Base-by-base conservation (phyloP, 2,329 filamentous ascomycete genomes). In the Coniochaeta sp. region DNA sequence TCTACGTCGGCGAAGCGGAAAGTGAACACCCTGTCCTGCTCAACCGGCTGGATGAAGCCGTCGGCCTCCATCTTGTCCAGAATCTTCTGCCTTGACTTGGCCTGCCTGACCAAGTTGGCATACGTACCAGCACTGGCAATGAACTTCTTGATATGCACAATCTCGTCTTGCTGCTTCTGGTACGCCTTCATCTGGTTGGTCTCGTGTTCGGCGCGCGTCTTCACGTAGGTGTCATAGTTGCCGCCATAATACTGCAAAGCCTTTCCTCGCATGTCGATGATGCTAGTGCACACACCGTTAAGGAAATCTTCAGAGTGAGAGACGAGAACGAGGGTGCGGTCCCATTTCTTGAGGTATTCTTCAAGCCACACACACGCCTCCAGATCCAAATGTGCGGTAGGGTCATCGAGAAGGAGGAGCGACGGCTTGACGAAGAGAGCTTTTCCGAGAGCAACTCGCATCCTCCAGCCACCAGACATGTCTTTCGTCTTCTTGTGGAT, bases 31-130 rank as follows among this genome's bases (percentile, higher is more conserved):
- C 87, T 85, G 78, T 99, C 95, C 65, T 85, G 78, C 60, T 83
- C 77, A 64, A 99, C 92, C 61, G 91, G 90, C 78, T 99, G 89
- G 73, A 99, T 98, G 77, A 98, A 95, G 67, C 95, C 95, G 71
- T 99, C 95, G 69, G 96, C 95, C 84, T 98, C 93, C 95, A 99
- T 99, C 88, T 99, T 99, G 85, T 99, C 95, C 67, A 98, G 84
- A 77, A 98, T 98, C 91, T 99, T 99, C 79, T 99, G 95, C 66
- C 95, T 88, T 50, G 95, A 98, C 84, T 99, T 99, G 78, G 96
- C 96, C 80, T 99, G 95, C 76, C 91, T 86, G 73, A 99, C 95
- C 82, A 99, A 84, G 82, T 99, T 99, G 85, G 96, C 95, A 73
- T 99, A 99, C 63, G 95, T 99, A 93, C 96, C 95, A 61, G 95